phyloP scores from a whole-genome alignment of 805 yeast genomes.

The Wickerhamomyces canadensis region DNA sequence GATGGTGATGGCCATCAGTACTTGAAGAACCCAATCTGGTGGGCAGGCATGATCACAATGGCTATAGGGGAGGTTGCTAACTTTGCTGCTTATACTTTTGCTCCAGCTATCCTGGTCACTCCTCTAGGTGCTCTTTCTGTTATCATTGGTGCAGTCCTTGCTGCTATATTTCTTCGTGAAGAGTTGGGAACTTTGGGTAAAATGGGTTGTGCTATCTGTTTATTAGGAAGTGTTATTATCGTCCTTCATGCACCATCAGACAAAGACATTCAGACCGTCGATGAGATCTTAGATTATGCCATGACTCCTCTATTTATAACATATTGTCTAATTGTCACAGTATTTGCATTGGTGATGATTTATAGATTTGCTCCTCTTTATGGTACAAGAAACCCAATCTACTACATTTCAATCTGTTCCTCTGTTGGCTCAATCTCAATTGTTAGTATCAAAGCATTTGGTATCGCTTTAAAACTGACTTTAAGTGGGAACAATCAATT shows the following conservation, averaged over 20 bases:
- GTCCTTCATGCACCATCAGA: constrained; percentile 94
- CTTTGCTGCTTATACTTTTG: constrained; percentile 92
- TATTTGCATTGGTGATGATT: constrained; percentile 72
- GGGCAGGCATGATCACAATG: constrained; percentile 90
- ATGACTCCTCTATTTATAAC: constrained; percentile 69
- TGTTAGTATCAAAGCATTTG: constrained; percentile 90
- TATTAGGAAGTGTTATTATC: constrained; percentile 82
- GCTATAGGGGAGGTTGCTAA: constrained; percentile 89
- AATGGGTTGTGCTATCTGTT: constrained; percentile 89
- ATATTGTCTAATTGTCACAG: constrained; percentile 57
- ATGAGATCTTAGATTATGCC: constrained; percentile 79
- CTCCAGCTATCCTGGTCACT: constrained; percentile 88
- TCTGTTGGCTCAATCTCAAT: constrained; percentile 87
- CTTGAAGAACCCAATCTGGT: constrained; percentile 83
- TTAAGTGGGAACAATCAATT: constrained; percentile 84
- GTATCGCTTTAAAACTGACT: constrained; percentile 83
- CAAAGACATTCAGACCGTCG: constrained; percentile 81
- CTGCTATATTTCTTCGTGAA: constrained; percentile 78
- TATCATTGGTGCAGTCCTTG: constrained; percentile 86
- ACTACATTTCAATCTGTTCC: constrained; percentile 84
- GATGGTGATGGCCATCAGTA: constrained; percentile 74
- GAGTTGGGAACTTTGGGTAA: constrained; percentile 84
- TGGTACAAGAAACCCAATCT: constrained; percentile 80
- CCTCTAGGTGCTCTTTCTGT: constrained; percentile 90
- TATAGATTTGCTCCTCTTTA: constrained; percentile 76